These are phyloP conservation scores for Astragalus membranaceus DNA, from an alignment of 306 rosid genomes.

Conservation along the genomic window DNA sequence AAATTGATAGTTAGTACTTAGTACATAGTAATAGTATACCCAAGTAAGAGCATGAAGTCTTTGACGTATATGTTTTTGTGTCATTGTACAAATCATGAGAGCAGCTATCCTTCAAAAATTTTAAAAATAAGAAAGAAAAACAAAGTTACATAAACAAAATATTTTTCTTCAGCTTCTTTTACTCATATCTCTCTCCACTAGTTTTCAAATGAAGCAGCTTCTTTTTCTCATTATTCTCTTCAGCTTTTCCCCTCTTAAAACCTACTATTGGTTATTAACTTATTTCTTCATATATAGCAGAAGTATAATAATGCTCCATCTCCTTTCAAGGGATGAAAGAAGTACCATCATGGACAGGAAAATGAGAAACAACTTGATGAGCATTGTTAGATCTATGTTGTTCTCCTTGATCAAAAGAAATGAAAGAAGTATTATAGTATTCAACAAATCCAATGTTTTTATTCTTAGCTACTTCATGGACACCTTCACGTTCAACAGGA, in stretches of 20 bases:
- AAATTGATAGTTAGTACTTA: conserved; percentile 23
- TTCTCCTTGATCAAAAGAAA: conserved; percentile 51
- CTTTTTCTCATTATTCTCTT: too few species aligned
- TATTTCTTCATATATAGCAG: conserved; percentile 25
- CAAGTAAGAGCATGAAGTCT: conserved; percentile 14
- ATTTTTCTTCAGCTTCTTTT: neutral
- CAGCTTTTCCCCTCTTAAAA: too few species aligned
- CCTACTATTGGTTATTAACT: conserved; percentile 28
- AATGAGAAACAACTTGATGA: conserved; percentile 38
- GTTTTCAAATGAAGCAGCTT: conserved; percentile 25
- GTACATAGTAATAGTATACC: neutral
- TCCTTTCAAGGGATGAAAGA: conserved; percentile 42
- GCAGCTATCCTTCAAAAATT: conserved; percentile 26
- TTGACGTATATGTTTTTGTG: conserved; percentile 3
- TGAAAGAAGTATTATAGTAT: conserved; percentile 40
- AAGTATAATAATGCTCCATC: neutral
- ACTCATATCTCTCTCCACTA: neutral
- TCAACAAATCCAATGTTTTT: conserved; percentile 35
- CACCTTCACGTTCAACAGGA: conserved; percentile 30
- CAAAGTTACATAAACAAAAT: conserved; percentile 18
- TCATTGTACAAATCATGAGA: conserved; percentile 37
- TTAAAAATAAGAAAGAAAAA: neutral
- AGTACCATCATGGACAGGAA: conserved; percentile 44
- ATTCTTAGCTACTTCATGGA: conserved; percentile 23
- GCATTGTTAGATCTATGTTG: conserved; percentile 41